Conservation (phyloP, 176 grass and related monocot species). For the Raddia guianensis region DNA sequence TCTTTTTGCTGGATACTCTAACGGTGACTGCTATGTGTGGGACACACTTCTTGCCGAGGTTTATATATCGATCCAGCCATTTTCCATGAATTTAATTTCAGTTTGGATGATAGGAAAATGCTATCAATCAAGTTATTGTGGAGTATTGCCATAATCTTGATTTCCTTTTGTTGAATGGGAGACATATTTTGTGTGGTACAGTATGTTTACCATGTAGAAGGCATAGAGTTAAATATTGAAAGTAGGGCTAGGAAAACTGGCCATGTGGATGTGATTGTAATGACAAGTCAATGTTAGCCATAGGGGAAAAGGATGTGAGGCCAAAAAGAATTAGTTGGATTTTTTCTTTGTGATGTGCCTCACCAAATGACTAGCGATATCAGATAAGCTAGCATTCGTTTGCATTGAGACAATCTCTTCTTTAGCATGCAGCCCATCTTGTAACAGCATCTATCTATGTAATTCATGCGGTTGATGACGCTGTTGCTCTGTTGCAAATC, state of each 20-base stretch:
- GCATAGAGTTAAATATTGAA: not conserved
- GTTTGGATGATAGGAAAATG: constrained; percentile 27
- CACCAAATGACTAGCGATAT: not conserved
- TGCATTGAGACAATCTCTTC: not conserved
- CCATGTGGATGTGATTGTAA: not conserved
- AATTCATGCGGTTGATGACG: constrained; percentile 15
- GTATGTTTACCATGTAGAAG: constrained; percentile 1
- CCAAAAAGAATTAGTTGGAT: constrained; percentile 1
- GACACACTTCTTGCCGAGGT: constrained; percentile 96
- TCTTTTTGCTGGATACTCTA: constrained; percentile 98
- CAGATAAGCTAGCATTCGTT: not conserved
- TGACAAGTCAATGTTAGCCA: constrained; percentile 8
- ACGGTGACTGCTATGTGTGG: constrained; percentile 97
- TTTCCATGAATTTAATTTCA: constrained; percentile 6
- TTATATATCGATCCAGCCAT: constrained; percentile 16
- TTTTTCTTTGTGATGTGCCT: not conserved
- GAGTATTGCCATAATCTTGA: not conserved
- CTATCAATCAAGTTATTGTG: not conserved
- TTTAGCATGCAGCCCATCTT: not conserved
- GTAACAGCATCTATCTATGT: not conserved
- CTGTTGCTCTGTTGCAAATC: not conserved
- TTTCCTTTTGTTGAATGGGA: constrained; percentile 1
- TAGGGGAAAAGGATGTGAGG: not conserved
- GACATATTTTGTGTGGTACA: not conserved
- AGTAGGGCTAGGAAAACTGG: not conserved